A percentile compares a stretch with the other conserved stretches of the same genome.
These are phyloP conservation scores for Phytophthora citrophthora DNA, from an alignment of 352 stramenopile genomes.

Conservation along the genomic window DNA sequence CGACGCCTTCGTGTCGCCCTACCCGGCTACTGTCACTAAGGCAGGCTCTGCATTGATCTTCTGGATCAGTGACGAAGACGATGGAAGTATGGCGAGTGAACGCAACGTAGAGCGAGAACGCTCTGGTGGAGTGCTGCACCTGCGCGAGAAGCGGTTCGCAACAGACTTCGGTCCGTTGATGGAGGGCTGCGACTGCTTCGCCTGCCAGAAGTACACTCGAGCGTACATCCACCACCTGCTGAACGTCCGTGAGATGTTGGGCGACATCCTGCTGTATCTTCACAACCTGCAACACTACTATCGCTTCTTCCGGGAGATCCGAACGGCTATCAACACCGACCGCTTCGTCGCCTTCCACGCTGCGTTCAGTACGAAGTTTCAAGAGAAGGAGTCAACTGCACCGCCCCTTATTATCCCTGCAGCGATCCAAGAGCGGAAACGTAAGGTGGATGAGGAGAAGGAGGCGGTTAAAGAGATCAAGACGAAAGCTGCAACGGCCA, in stretches of 20 bases:
- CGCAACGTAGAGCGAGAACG: constrained; percentile 35
- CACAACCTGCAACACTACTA: constrained; percentile 88
- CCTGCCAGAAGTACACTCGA: constrained; percentile 76
- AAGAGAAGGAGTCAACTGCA: constrained; percentile 50
- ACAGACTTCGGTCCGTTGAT: constrained; percentile 72
- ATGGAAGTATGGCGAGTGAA: constrained; percentile 12
- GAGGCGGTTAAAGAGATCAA: constrained; percentile 33
- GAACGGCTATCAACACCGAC: constrained; percentile 48
- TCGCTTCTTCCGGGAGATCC: constrained; percentile 68
- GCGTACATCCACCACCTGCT: constrained; percentile 94
- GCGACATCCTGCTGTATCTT: constrained; percentile 91
- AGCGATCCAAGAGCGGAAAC: constrained; percentile 62
- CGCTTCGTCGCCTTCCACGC: constrained; percentile 51
- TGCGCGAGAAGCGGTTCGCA: constrained; percentile 69
- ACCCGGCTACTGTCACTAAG: constrained; percentile 59
- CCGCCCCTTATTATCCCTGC: constrained; percentile 54
- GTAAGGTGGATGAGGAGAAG: constrained; percentile 57
- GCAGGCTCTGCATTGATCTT: constrained; percentile 58
- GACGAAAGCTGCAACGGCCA: constrained; percentile 25
- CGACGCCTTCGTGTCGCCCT: constrained; percentile 77
- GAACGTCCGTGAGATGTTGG: constrained; percentile 92
- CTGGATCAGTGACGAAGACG: constrained; percentile 56
- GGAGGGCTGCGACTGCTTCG: constrained; percentile 72
- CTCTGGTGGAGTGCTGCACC: constrained; percentile 62
- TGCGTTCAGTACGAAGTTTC: constrained; percentile 53